Evolutionary conservation across 2,329 filamentous ascomycete genomes (phyloP).

Genomic region (Xylariaceae sp.): DNA sequence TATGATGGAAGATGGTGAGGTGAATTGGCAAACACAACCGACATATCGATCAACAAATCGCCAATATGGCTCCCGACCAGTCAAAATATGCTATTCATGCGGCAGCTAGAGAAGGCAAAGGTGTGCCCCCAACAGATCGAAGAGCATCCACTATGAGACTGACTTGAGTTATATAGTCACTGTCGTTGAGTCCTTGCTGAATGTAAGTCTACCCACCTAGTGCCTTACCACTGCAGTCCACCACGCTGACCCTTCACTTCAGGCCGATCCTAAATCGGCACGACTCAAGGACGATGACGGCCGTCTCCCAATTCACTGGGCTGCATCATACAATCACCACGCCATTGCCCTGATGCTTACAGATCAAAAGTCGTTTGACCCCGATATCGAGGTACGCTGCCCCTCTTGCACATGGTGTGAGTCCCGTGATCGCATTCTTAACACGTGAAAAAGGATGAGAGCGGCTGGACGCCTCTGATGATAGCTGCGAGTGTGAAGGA

Average conservation of each 20-base stretch:
- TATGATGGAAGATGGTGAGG: too few relatives aligned
- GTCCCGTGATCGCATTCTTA: background rate
- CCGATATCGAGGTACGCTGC: constrained; percentile 66
- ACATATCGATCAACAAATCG: background rate
- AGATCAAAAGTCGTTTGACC: constrained; percentile 70
- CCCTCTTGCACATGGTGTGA: background rate
- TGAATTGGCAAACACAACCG: too few relatives aligned
- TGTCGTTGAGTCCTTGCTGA: constrained; percentile 70
- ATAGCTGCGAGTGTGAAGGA: constrained; percentile 74
- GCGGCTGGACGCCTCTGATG: constrained; percentile 82
- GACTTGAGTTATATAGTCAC: constrained; percentile 43
- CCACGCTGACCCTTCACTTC: constrained; percentile 14
- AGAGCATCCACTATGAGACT: too few relatives aligned
- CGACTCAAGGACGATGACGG: constrained; percentile 75
- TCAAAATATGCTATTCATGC: constrained; percentile 81
- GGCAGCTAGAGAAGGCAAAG: constrained; percentile 77
- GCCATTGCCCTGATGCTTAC: constrained; percentile 71
- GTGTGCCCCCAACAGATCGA: constrained; percentile 42
- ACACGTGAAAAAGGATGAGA: constrained; percentile 53
- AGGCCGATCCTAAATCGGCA: constrained; percentile 78
- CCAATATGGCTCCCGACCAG: constrained; percentile 31
- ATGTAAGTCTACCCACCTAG: constrained; percentile 39
- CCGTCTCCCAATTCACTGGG: constrained; percentile 91
- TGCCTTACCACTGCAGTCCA: background rate
- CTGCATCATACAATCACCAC: constrained; percentile 74